Evolutionary conservation across 208 protist species (phyloP).

Genomic region (Acanthamoeba healyi): DNA sequence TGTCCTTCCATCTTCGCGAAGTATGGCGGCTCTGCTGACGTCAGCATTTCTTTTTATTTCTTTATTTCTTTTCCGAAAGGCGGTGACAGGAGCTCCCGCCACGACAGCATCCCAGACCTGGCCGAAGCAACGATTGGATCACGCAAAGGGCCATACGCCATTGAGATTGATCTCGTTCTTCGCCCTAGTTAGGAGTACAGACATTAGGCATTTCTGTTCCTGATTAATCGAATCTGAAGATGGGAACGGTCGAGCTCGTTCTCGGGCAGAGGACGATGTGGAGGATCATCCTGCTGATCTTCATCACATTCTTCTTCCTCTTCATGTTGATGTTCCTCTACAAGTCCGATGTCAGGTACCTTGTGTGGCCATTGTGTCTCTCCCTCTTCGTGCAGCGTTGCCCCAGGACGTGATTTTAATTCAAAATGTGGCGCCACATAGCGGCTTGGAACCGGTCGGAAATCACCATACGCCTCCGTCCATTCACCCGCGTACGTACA

Average conservation of each 20-base stretch:
- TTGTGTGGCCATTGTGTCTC: background rate
- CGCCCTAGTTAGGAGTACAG: too few species aligned
- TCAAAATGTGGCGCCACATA: too few species aligned
- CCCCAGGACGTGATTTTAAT: too few species aligned
- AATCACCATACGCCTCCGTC: background rate
- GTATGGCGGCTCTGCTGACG: background rate
- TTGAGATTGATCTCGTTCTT: too few species aligned
- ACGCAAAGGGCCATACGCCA: too few species aligned
- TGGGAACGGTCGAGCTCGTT: constrained; percentile 19
- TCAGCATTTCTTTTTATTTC: background rate
- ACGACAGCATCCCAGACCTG: too few species aligned
- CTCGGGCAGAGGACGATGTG: constrained; percentile 16
- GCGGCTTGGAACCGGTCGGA: background rate
- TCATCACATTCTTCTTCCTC: constrained; percentile 18
- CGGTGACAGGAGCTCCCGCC: too few species aligned
- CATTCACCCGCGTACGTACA: background rate
- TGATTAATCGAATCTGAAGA: background rate
- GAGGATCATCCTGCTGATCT: constrained; percentile 51
- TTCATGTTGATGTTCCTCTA: constrained; percentile 63
- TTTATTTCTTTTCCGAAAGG: too few species aligned
- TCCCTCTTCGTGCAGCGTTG: too few species aligned
- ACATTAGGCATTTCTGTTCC: background rate
- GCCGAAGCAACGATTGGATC: too few species aligned
- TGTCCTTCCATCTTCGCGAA: background rate
- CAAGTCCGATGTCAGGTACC: constrained; percentile 20